A percentile compares a stretch with the other conserved stretches of the same genome.
phyloP scores from a whole-genome alignment of 139 green algal genomes.

The Spirogloea muscicola region DNA sequence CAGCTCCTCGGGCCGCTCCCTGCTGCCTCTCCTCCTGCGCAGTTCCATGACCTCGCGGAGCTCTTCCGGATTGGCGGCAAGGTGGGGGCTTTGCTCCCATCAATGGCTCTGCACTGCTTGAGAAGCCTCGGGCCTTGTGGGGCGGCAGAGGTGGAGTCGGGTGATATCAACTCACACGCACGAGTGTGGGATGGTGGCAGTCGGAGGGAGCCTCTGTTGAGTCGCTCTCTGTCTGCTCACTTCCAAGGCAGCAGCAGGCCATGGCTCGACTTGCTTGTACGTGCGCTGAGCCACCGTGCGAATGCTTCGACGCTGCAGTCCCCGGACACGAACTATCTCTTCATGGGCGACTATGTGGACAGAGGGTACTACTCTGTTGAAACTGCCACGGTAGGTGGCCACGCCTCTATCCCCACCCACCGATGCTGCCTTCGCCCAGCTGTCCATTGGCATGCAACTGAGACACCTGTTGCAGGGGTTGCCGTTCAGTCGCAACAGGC shows the following conservation, averaged over 20 bases:
- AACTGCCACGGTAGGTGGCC: constrained; percentile 67
- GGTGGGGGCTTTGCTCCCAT: constrained; percentile 19
- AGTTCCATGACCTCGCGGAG: constrained; percentile 97
- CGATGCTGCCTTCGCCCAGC: no score
- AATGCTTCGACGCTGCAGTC: no score
- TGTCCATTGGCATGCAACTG: no score
- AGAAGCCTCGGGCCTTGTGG: neutral
- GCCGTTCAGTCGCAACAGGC: no score
- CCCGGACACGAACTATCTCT: constrained; percentile 98
- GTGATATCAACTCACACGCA: neutral
- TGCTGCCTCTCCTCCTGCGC: no score
- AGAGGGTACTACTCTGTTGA: constrained; percentile 95
- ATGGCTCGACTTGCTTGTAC: no score
- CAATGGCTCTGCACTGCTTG: neutral
- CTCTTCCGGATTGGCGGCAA: constrained; percentile 94
- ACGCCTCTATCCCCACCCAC: no score
- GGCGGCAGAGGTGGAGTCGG: neutral
- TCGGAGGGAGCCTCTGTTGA: neutral
- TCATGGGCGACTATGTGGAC: constrained; percentile 99
- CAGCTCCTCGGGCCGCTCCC: no score
- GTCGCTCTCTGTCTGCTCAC: neutral
- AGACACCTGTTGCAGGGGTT: no score
- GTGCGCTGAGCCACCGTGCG: no score
- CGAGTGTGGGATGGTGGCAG: neutral
- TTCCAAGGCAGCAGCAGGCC: neutral